Percentiles rank a stretch among this genome's conserved stretches.
Conservation (phyloP, 2,329 filamentous ascomycete genomes). For the Apiospora phragmitis region DNA sequence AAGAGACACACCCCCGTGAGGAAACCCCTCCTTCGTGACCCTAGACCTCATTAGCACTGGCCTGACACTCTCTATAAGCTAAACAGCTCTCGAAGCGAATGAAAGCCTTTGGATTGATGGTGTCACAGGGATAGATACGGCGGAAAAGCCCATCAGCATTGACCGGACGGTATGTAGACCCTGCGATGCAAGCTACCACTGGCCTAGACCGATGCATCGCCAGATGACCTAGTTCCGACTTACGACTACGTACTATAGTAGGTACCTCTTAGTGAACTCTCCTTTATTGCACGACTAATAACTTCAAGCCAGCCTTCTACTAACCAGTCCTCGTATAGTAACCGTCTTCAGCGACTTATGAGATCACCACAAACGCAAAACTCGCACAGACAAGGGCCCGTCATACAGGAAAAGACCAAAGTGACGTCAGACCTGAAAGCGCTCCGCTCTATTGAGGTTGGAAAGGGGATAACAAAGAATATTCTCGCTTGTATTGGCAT, state of each 20-base stretch:
- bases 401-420: neutral
- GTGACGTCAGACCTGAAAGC: neutral
- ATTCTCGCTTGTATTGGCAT: neutral
- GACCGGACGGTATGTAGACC: neutral
- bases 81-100: neutral
- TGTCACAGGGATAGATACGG: neutral
- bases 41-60: neutral
- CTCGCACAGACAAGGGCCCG: neutral
- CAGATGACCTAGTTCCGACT: neutral
- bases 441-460: neutral
- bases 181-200: neutral
- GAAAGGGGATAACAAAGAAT: neutral
- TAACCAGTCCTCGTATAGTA: neutral
- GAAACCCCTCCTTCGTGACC: neutral
- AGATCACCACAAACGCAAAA: neutral
- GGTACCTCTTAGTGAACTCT: neutral
- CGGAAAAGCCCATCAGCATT: neutral
- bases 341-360: neutral
- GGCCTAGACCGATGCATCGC: neutral
- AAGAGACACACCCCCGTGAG: neutral
- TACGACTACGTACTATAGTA: no score
- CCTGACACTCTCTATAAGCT: neutral
- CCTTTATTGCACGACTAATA: neutral
- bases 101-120: neutral
- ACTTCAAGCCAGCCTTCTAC: no score